Conservation (phyloP, 208 protist genomes). For the Borovskyia barvae region DNA sequence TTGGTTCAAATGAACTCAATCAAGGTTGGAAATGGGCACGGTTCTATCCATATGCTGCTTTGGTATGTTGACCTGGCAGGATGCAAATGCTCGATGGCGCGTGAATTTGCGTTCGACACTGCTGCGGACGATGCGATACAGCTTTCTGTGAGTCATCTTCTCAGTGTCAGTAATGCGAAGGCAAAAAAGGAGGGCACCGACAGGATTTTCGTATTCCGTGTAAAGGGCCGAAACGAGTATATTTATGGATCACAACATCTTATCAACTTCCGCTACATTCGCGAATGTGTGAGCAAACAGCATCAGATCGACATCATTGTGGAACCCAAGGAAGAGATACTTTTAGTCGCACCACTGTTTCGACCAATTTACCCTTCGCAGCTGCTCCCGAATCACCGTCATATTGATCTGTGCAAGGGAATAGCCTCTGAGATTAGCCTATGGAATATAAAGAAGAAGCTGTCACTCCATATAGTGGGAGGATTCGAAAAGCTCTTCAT, state of each 20-base stretch:
- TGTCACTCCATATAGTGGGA: constrained; percentile 29
- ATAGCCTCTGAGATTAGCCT: constrained; percentile 36
- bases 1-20: constrained; percentile 22
- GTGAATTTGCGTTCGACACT: constrained; percentile 51
- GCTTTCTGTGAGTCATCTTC: constrained; percentile 31
- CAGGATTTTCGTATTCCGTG: constrained; percentile 47
- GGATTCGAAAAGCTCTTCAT: constrained; percentile 34
- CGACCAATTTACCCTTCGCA: constrained; percentile 33
- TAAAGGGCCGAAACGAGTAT: constrained; percentile 60
- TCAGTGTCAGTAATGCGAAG: constrained; percentile 22
- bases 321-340: constrained; percentile 26
- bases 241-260: constrained; percentile 52
- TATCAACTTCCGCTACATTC: constrained; percentile 58
- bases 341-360: constrained; percentile 46
- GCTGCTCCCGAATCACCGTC: constrained; percentile 19
- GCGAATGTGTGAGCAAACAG: constrained; percentile 55
- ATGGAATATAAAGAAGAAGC: constrained; percentile 39
- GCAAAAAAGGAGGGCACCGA: constrained; percentile 16
- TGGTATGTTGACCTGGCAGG: constrained; percentile 54
- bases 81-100: constrained; percentile 36
- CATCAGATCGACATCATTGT: constrained; percentile 43
- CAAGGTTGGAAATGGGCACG: constrained; percentile 13
- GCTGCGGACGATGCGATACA: constrained; percentile 42
- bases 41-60: constrained; percentile 33
- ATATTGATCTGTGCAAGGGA: constrained; percentile 20